phyloP scores from a whole-genome alignment of 805 yeast species.

The Sungouiozyma intestinalis region DNA sequence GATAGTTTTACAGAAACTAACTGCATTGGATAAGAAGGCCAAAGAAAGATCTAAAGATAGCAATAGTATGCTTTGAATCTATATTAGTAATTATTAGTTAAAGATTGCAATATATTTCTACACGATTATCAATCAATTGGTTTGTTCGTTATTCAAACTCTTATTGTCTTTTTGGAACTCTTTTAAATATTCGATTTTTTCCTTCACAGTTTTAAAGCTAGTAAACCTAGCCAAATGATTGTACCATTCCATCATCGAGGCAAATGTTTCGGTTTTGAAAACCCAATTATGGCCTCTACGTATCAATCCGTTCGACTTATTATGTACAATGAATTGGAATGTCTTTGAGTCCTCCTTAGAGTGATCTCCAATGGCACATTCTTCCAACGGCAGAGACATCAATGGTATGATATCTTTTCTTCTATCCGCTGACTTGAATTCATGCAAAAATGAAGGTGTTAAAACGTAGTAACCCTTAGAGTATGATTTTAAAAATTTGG shows the following conservation, averaged over 20 bases:
- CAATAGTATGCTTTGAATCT: too few relatives aligned
- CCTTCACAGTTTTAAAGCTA: slow-evolving; percentile 45
- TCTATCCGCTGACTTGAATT: slow-evolving; percentile 75
- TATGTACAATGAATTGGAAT: slow-evolving; percentile 70
- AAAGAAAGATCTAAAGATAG: too few relatives aligned
- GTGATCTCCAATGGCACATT: slow-evolving; percentile 76
- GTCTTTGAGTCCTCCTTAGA: slow-evolving; percentile 48
- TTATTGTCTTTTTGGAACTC: not conserved
- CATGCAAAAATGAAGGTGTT: slow-evolving; percentile 83
- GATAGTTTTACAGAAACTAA: slow-evolving; percentile 9
- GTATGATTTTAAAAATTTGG: slow-evolving; percentile 86
- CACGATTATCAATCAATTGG: not conserved
- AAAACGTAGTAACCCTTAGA: slow-evolving; percentile 84
- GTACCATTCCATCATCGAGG: slow-evolving; percentile 76
- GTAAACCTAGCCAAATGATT: slow-evolving; percentile 65
- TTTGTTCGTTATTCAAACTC: not conserved
- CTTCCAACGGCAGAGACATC: slow-evolving; percentile 69
- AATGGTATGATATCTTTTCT: slow-evolving; percentile 73
- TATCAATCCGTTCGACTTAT: slow-evolving; percentile 65
- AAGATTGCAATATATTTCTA: not conserved
- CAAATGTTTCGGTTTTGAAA: slow-evolving; percentile 81
- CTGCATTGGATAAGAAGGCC: slow-evolving; percentile 6
- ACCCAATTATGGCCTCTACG: slow-evolving; percentile 87
- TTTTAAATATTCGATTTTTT: slow-evolving; percentile 40
- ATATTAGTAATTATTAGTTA: too few relatives aligned